Conservation (phyloP, 176 grass and related monocot species). For the Themeda triandra region DNA sequence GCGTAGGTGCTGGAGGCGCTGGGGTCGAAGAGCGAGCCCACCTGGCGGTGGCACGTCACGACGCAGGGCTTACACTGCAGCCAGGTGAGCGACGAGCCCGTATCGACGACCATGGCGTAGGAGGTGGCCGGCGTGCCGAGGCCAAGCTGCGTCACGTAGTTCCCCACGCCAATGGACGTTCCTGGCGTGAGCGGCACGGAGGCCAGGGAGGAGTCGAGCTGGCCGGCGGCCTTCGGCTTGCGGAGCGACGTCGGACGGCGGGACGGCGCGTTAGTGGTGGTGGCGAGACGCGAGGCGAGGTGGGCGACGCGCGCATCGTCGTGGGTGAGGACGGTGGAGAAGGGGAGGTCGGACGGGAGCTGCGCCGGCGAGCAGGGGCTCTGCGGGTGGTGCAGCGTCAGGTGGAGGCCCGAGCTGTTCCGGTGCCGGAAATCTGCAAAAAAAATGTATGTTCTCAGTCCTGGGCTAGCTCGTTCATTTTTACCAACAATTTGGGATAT, state of each 20-base stretch:
- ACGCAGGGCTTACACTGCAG: constrained; percentile 78
- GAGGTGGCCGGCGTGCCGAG: constrained; percentile 58
- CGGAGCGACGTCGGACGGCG: constrained; percentile 35
- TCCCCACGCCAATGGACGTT: constrained; percentile 66
- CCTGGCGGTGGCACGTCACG: constrained; percentile 76
- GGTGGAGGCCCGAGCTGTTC: constrained; percentile 62
- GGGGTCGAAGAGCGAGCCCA: constrained; percentile 54
- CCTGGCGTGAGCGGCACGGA: constrained; percentile 56
- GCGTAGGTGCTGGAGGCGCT: constrained; percentile 45
- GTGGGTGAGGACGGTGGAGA: constrained; percentile 59
- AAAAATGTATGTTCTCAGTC: too few species aligned
- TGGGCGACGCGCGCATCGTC: constrained; percentile 55
- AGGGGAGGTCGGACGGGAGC: constrained; percentile 38
- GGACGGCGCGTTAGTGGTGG: not conserved
- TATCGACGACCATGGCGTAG: constrained; percentile 86
- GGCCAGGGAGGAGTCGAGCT: not conserved
- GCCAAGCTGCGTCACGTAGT: constrained; percentile 73
- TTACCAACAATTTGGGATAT: not conserved
- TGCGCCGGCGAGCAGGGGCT: constrained; percentile 77
- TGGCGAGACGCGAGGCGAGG: constrained; percentile 48
- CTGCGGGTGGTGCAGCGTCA: constrained; percentile 60
- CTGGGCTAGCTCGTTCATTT: not conserved
- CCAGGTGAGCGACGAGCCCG: constrained; percentile 81
- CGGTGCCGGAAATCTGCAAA: constrained; percentile 37
- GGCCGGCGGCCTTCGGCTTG: not conserved